Evolutionary conservation across 192 early-diverging fungal genomes (phyloP), one percentile per base, ranked within the genome.

Genomic region (Coemansia sp.): DNA sequence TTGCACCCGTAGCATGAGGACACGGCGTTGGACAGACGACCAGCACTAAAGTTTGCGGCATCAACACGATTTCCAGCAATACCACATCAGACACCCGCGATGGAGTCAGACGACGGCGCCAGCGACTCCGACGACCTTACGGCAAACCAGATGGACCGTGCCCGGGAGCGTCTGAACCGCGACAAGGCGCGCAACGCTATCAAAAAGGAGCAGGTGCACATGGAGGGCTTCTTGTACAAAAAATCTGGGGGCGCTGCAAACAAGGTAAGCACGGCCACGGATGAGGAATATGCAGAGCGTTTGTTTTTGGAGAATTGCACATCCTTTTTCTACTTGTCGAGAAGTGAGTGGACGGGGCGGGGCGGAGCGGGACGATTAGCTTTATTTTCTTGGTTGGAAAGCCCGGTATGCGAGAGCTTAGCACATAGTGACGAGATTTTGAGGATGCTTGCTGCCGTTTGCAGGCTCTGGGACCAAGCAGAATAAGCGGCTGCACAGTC

Each of bases 111-210:
- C 20, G 78, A 76, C 16, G 61, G 39, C 5, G 73, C 18, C 38
- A 81, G 73, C 61, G 78, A 81, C 78, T 63, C 78, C 14, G 78
- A 81, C 58, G 78, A 81, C 67, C 60, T 69, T 41, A 35, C 59
- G 6, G 26, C 68, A 20, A 43, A 34, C 49, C 73, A 81, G 66
- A 61, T 63, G n/a, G 78, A 81, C 23, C 18, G 24, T 7, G 65
- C 52, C 12, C 66, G 63, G 34, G 72, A 73, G 58, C 63, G 64
- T 10, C 39, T 80, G 24, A 62, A 66, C 41, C 72, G 78, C 58
- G 73, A 81, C 73, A 65, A 62, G 64, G 78, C 69, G 5, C 68
- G 73, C 43, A 68, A 69, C 39, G 78, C 73, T 30, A 75, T 81
- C 33, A 67, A 63, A 55, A 81, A 81, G 67, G 78, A 81, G 63